Conservation (phyloP, 768 basidiomycete genomes). For the Hericium alpestre region DNA sequence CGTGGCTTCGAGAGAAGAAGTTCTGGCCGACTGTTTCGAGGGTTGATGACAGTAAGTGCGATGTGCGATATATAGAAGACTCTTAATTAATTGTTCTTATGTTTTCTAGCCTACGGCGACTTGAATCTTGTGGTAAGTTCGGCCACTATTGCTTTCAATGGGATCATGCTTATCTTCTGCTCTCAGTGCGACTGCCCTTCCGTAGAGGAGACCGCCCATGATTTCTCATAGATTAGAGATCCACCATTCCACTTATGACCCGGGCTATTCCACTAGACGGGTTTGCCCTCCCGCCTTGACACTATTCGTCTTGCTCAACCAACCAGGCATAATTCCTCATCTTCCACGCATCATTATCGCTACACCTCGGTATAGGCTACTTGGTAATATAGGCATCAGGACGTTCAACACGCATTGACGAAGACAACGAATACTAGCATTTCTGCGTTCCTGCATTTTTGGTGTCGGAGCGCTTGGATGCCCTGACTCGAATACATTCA, state of each 20-base stretch:
- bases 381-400: neutral
- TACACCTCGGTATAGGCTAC: neutral
- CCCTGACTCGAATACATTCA: no score
- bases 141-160: no score
- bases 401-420: neutral
- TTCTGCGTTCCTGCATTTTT: no score
- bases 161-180: conserved; percentile 6
- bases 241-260: neutral
- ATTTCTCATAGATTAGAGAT: conserved; percentile 14
- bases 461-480: no score
- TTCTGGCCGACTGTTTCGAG: conserved; percentile 94
- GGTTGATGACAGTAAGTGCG: conserved; percentile 77
- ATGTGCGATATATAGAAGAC: neutral
- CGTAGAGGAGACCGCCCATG: conserved; percentile 62
- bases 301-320: conserved; percentile 8
- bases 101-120: conserved; percentile 73
- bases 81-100: conserved; percentile 3
- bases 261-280: conserved; percentile 39
- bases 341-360: neutral
- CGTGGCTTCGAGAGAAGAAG: conserved; percentile 78
- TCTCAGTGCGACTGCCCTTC: conserved; percentile 75
- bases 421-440: no score
- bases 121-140: conserved; percentile 73
- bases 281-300: conserved; percentile 9
- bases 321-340: neutral